A percentile compares a stretch with the other conserved stretches of the same genome.
Evolutionary conservation across 108 stramenopile genomes (phyloP).

Genomic region (Cyclotella cryptica): DNA sequence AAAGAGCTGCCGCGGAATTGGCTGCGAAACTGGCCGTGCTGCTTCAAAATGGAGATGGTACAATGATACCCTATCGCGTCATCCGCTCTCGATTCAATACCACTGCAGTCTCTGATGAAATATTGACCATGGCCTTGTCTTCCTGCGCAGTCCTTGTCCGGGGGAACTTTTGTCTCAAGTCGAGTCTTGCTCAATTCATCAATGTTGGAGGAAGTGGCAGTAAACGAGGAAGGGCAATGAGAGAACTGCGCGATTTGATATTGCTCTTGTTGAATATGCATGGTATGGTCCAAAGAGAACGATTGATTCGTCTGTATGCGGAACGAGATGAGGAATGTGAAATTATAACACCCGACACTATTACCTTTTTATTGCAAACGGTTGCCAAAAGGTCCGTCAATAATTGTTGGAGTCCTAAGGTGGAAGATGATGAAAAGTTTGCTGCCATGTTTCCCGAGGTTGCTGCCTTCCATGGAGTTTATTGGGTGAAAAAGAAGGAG

Average conservation of each 20-base stretch:
- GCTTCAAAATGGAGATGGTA: conserved; percentile 64
- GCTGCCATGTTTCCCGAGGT: conserved; percentile 54
- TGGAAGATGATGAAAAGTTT: conserved; percentile 76
- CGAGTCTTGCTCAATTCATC: conserved; percentile 52
- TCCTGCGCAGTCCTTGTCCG: conserved; percentile 81
- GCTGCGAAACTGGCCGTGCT: conserved; percentile 62
- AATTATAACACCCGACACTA: conserved; percentile 51
- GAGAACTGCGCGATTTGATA: conserved; percentile 75
- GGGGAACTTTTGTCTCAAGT: conserved; percentile 84
- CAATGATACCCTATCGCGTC: conserved; percentile 77
- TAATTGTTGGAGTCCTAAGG: conserved; percentile 73
- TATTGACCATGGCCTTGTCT: conserved; percentile 65
- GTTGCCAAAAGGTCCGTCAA: conserved; percentile 52
- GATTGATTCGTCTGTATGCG: conserved; percentile 59
- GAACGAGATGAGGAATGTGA: conserved; percentile 10
- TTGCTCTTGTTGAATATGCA: conserved; percentile 74
- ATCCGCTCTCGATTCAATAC: conserved; percentile 62
- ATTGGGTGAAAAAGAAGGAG: conserved; percentile 78
- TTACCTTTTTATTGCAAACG: conserved; percentile 67
- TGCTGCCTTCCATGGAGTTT: conserved; percentile 59
- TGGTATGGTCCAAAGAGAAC: conserved; percentile 66
- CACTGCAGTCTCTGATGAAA: conserved; percentile 48
- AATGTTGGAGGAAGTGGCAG: conserved; percentile 13
- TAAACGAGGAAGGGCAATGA: conserved; percentile 31
- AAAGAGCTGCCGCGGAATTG: conserved; percentile 50